Evolutionary conservation across 805 yeast species (phyloP), one percentile per base, ranked within the genome.

Genomic region (Metschnikowia proteae): DNA sequence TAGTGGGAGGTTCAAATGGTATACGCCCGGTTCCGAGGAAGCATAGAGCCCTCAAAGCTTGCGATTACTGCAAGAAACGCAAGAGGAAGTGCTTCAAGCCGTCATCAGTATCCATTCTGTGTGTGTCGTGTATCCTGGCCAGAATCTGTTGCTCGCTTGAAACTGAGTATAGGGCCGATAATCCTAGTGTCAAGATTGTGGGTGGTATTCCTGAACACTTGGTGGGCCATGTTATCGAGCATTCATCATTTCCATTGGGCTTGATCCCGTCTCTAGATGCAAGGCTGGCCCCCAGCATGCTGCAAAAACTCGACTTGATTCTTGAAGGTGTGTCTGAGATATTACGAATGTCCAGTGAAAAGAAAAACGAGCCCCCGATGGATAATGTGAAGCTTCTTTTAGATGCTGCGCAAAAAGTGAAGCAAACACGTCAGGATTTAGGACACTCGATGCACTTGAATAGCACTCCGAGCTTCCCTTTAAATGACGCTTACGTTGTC

Each of bases 11-110:
- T 9, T 17, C 29, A 3, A 40, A 40, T 31, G 43, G 36, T 17
- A 23, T 40, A 7, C 43, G 43, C n/a, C 43, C 43, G 11, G 45
- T 34, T 26, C 38, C 45, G 10, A 25, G 23, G 13, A 42, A 46
- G 31, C 52, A 48, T 6, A 54, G 86, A 37, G 79, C 83, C 0
- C 56, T 76, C 1, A 69, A 67, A 43, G 86, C 86, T 0, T 81
- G 86, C 60, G 74, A 73, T 5, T 59, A 70, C 6, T 81, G 86
- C 58, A 69, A 85, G 38, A 73, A 70, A 43, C 81, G 77, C 51
- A 81, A 81, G 66, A 78, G 88, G 0, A 65, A 86, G 49, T 84
- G 90, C 55, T 76, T 82, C 58, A 76, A 83, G 44, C 72, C 81
- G 9, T 70, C 78, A 1, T 71, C 66, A 26, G 68, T 74, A 13